Conservation (phyloP, 768 basidiomycete species). For the Mycena pura region DNA sequence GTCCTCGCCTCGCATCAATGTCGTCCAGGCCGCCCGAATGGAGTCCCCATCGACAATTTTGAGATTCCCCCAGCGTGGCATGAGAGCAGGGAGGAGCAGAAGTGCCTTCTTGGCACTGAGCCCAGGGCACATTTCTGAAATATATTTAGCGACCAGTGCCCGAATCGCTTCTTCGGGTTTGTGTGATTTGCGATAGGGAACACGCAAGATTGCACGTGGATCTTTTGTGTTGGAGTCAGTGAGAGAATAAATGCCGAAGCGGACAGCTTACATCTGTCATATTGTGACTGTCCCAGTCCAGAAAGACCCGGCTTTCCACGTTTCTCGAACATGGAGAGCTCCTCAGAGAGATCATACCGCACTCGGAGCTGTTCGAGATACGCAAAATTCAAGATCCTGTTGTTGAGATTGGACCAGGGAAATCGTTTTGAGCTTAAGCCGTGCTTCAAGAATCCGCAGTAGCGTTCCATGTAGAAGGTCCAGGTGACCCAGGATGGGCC, state of each 20-base stretch:
- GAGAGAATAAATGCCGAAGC: background rate
- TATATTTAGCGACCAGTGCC: slow-evolving; percentile 23
- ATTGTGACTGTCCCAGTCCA: background rate
- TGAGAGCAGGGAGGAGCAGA: slow-evolving; percentile 18
- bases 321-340: slow-evolving; percentile 1
- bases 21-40: slow-evolving; percentile 18
- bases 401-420: slow-evolving; percentile 39
- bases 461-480: slow-evolving; percentile 45
- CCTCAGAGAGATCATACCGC: slow-evolving; percentile 33
- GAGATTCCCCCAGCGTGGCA: slow-evolving; percentile 34
- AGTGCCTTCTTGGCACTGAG: background rate
- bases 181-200: slow-evolving; percentile 15
- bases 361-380: slow-evolving; percentile 34
- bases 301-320: background rate
- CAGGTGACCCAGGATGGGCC: slow-evolving; percentile 43
- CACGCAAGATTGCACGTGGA: slow-evolving; percentile 19
- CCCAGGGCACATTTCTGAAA: slow-evolving; percentile 17
- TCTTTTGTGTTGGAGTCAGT: slow-evolving; percentile 18
- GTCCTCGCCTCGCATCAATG: background rate
- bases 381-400: slow-evolving; percentile 31
- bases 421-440: slow-evolving; percentile 28
- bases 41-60: slow-evolving; percentile 33
- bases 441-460: slow-evolving; percentile 36
- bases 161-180: slow-evolving; percentile 9
- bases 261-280: slow-evolving; percentile 10